Conservation (phyloP, 2,329 filamentous ascomycete species). For the Meredithiella fracta region DNA sequence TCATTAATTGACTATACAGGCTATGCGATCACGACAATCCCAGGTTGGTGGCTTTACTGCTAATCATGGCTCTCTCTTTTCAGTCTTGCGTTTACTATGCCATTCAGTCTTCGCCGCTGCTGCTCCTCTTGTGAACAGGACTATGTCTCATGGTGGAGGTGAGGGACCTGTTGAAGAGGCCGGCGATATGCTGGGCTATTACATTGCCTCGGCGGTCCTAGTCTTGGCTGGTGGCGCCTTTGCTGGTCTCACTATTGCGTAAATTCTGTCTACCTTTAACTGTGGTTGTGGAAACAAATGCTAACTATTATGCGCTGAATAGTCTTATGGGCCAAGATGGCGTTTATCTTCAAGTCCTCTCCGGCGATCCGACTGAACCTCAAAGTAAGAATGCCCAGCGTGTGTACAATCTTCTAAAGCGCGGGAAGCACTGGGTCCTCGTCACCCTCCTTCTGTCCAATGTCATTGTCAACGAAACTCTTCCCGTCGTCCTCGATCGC, state of each 20-base stretch:
- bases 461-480: conserved; percentile 92
- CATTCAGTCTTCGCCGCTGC: conserved; percentile 26
- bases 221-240: conserved; percentile 85
- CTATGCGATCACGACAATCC: conserved; percentile 11
- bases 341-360: conserved; percentile 90
- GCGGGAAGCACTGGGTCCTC: conserved; percentile 94
- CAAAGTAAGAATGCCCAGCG: conserved; percentile 73
- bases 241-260: conserved; percentile 82
- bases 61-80: conserved; percentile 8
- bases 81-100: conserved; percentile 10
- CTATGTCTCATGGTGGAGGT: conserved; percentile 20
- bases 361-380: conserved; percentile 65
- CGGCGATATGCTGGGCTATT: conserved; percentile 62
- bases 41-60: conserved; percentile 7
- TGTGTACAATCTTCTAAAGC: conserved; percentile 64
- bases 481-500: conserved; percentile 86
- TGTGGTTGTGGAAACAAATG: background rate
- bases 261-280: conserved; percentile 22
- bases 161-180: conserved; percentile 39
- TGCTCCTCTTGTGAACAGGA: conserved; percentile 25
- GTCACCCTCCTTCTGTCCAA: conserved; percentile 89
- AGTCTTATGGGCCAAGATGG: conserved; percentile 63
- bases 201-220: conserved; percentile 59
- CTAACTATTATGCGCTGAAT: background rate
- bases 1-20: background rate